These are phyloP conservation scores for Heterococcus sp. DNA, from an alignment of 108 stramenopile genomes.

Conservation along the genomic window DNA sequence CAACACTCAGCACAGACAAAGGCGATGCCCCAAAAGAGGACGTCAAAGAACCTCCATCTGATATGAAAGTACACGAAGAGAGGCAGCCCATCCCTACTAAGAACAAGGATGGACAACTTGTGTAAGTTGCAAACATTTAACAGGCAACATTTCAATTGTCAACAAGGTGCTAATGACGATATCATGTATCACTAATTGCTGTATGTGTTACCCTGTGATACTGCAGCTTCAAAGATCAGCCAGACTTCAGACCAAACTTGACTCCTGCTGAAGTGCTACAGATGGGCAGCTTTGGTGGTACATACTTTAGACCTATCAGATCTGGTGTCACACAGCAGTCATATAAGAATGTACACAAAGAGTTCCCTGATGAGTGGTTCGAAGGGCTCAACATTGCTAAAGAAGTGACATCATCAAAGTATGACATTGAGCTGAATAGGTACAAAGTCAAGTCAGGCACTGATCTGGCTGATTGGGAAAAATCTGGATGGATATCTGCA, in stretches of 20 bases:
- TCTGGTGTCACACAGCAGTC: conserved; percentile 66
- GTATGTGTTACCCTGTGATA: too few relatives aligned
- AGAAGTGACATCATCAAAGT: conserved; percentile 68
- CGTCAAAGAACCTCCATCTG: too few relatives aligned
- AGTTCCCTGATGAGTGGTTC: conserved; percentile 61
- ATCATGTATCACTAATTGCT: too few relatives aligned
- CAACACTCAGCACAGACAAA: too few relatives aligned
- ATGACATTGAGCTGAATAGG: conserved; percentile 70
- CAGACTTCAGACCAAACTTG: conserved; percentile 85
- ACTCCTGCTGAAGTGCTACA: conserved; percentile 87
- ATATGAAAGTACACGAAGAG: background rate
- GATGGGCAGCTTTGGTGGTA: conserved; percentile 87
- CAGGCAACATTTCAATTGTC: too few relatives aligned
- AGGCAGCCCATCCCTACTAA: background rate
- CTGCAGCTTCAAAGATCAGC: background rate
- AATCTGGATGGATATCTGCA: conserved; percentile 25
- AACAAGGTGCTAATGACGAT: too few relatives aligned
- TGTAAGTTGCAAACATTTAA: too few relatives aligned
- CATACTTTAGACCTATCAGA: conserved; percentile 66
- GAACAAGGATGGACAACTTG: background rate
- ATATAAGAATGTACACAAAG: conserved; percentile 60
- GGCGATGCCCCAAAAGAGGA: too few relatives aligned
- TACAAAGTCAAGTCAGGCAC: conserved; percentile 89
- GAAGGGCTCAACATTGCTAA: conserved; percentile 59
- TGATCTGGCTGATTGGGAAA: conserved; percentile 71